Evolutionary conservation across 2,329 filamentous ascomycete genomes (phyloP), one percentile per base, ranked within the genome.

Genomic region (Plectosphaerella plurivora): DNA sequence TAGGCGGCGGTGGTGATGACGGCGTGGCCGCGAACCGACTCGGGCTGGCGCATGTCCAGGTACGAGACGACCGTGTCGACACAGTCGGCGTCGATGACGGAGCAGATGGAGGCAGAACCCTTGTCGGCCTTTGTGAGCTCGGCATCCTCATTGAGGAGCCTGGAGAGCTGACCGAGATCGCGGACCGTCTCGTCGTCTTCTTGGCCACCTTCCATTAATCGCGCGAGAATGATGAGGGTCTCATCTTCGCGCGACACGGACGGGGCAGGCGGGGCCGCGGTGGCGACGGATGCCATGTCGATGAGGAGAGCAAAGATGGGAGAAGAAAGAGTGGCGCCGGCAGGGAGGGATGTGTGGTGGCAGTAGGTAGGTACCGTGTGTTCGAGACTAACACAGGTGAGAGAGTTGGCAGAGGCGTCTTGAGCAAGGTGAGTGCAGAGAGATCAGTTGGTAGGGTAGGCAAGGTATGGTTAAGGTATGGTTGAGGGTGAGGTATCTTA

Each of bases 121-220:
- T 73, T 70, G 53, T 73, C 69, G n/a, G 65, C 65, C 50, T 55
- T 51, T 33, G 47, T 52, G 11, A 63, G 61, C 45, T 73, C 69
- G 51, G 72, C 68, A 55, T 86, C 82, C 37, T 82, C 74, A 60
- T 74, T 77, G 52, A 87, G 72, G 39, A 87, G 71, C 65, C 78
- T 81, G 45, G 83, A 84, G 51, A 87, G 76, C 51, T 71, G 68
- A 58, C 81, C 78, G 45, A 87, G 72, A 55, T 83, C 78, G 55
- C 70, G 70, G 60, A 81, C 85, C 12, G 82, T 87, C 59, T 89
- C 85, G 52, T 84, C 82, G 64, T 89, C 89, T 61, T 96, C 90
- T 61, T 92, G 84, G 50, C 91, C 91, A 45, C 90, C 91, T 66
- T 95, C 90, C 86, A 97, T 95, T 60, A 97, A 76, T 63, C 89